These are phyloP conservation scores for Leccinum subtestaceum DNA, from an alignment of 768 basidiomycete genomes.

Conservation along the genomic window DNA sequence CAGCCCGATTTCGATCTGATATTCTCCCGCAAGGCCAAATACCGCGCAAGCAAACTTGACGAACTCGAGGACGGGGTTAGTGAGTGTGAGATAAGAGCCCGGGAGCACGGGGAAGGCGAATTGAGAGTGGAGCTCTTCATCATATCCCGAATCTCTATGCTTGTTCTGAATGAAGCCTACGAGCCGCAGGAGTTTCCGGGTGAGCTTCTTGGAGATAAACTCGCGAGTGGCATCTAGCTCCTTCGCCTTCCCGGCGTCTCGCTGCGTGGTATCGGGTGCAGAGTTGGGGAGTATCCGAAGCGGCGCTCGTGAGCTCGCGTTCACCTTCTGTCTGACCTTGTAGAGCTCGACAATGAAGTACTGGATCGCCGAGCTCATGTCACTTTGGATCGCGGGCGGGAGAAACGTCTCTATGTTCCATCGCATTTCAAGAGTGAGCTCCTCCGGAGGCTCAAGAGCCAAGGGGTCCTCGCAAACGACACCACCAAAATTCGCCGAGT, in stretches of 20 bases:
- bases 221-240: conserved; percentile 68
- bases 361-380: conserved; percentile 71
- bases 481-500: conserved; percentile 87
- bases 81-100: conserved; percentile 76
- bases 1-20: conserved; percentile 81
- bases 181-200: conserved; percentile 70
- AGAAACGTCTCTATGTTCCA: conserved; percentile 95
- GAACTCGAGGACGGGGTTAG: conserved; percentile 84
- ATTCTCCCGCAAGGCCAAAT: conserved; percentile 76
- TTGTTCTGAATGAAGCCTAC: conserved; percentile 63
- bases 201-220: conserved; percentile 79
- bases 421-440: conserved; percentile 73
- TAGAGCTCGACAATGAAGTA: conserved; percentile 86
- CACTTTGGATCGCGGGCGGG: conserved; percentile 73
- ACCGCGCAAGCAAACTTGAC: conserved; percentile 85
- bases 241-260: conserved; percentile 62
- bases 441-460: conserved; percentile 64
- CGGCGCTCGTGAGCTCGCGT: conserved; percentile 61
- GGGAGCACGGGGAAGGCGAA: conserved; percentile 86
- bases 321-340: conserved; percentile 63
- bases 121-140: conserved; percentile 49
- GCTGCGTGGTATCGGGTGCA: conserved; percentile 61
- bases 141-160: conserved; percentile 56
- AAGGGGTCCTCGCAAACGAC: conserved; percentile 81
- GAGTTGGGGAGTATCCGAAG: conserved; percentile 67